Base-by-base conservation (phyloP, 768 basidiomycete genomes). In the Hemileccinum impolitum region DNA sequence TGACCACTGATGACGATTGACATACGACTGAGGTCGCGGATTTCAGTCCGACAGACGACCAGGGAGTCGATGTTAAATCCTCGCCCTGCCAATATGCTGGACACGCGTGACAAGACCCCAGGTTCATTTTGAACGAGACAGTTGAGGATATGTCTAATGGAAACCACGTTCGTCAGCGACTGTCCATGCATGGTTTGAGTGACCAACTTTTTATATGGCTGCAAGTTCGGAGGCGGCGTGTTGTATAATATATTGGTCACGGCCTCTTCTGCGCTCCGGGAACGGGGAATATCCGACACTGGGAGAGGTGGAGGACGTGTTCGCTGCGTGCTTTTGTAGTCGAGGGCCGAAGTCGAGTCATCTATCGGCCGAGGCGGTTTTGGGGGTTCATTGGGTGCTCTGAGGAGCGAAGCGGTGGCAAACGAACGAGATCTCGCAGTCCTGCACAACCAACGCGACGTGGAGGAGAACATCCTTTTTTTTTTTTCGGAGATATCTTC, bases 111-210 rank as follows among this genome's bases (percentile, higher is more conserved):
- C 12, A 99, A 80, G n/a, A 99, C 96, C 62, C 96, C 96, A 3
- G 96, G 96, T 72, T 99, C 96, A 66, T 99, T 97, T 70, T 99
- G 96, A 4, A 98, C 96, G 52, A 99, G 83, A 68, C 94, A 97
- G 72, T 99, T 98, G 54, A 98, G 79, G 50, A 94, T 81, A 64
- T 98, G 95, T 68, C 94, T 97, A 60, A 47, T 54, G 45, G 45
- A 47, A 40, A 45, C 54, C 1, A 47, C 23, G 28, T 14, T 37
- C 38, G 30, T 57, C 28, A 47, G 36, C 12, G 41, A 42, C 30
- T 30, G 28, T 30, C 28, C 28, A 8, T 30, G 11, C 28, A 30
- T 8, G 28, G 8, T 12, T 30, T 3, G 28, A 30, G 9, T 12
- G 4, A 9, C 4, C 11, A 30, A 8, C 92, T 87, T 90, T 78